Base-by-base conservation (phyloP, 2,329 filamentous ascomycete species). In the Diaporthe sp. region DNA sequence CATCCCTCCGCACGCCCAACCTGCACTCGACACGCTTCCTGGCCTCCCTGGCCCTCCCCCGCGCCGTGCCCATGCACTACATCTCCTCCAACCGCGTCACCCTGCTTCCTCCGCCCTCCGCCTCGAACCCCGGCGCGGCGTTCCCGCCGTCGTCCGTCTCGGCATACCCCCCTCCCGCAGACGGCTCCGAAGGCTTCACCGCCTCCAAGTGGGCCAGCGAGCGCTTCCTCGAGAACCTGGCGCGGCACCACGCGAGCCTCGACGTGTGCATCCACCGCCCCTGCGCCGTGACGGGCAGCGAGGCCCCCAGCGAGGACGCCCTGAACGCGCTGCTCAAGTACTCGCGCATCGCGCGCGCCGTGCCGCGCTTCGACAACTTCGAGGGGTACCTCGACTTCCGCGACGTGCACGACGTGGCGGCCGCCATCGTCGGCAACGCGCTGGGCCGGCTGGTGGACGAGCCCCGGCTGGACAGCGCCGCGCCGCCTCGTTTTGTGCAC, bases 21-120 rank as follows among this genome's bases (percentile, higher is more conserved):
- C 75, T 87, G 2, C 22, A 75, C 0, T 78, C 85, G 0, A 85
- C 83, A 2, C 79, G 79, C 54, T 78, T 82, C 58, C 80, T 86
- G 10, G 78, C 80, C 3, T 74, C 77, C 7, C 74, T 87, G 17
- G 80, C 79, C 3, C 8, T 74, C 1, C 67, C 72, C 0, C 77
- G 77, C 7, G 72, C 58, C 10, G 73, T 81, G 0, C 79, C 81
- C 1, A 33, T 84, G 12, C 82, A 84, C 60, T 82, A 78, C 72
- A 69, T 83, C 15, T 83, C 81, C 0, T 77, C 80, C 0, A 78
- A 77, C 12, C 73, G 52, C 6, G 68, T 71, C 1, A 30, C 45
- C 10, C n/a, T 57, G 35, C 35, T 42, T 17, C 42, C 42, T 19
- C 42, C 42, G 12, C 42, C 42, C 42, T 45, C 42, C 8, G 42